Conservation (phyloP, 805 yeast species). For the Sugiyamaella lignohabitans region DNA sequence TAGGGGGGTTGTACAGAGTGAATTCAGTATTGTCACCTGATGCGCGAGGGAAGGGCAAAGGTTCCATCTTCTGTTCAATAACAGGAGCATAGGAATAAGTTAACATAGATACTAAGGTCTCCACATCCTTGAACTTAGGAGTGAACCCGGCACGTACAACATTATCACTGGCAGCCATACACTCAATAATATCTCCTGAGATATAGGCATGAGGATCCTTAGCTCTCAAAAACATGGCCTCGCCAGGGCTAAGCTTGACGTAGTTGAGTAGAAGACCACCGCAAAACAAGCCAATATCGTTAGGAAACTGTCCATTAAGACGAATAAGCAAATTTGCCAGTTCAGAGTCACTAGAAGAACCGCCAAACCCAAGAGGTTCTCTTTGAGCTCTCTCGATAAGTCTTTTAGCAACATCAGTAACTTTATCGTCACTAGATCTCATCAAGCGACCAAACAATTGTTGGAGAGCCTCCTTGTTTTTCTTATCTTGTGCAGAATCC, state of each 20-base stretch:
- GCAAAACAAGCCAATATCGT: conserved; percentile 91
- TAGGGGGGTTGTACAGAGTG: conserved; percentile 84
- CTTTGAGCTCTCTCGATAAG: conserved; percentile 59
- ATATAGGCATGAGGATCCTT: conserved; percentile 98
- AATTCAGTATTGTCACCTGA: conserved; percentile 27
- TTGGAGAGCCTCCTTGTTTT: conserved; percentile 63
- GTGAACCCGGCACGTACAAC: conserved; percentile 99
- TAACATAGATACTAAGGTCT: conserved; percentile 81
- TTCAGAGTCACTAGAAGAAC: conserved; percentile 31
- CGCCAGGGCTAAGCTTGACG: conserved; percentile 74
- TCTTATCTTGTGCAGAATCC: conserved; percentile 48
- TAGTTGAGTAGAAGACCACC: conserved; percentile 92
- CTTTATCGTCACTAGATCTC: conserved; percentile 63
- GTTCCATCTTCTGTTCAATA: conserved; percentile 85
- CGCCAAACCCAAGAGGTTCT: conserved; percentile 53
- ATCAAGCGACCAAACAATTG: conserved; percentile 73
- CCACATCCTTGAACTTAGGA: conserved; percentile 97
- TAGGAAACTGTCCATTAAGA: conserved; percentile 81
- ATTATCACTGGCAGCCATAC: conserved; percentile 99
- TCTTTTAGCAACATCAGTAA: conserved; percentile 48
- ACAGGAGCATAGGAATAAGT: conserved; percentile 86
- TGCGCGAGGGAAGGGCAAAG: conserved; percentile 42
- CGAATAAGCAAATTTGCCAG: conserved; percentile 71
- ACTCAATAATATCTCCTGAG: conserved; percentile 94
- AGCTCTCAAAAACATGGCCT: conserved; percentile 94